Conservation (phyloP, 1,284 basidiomycete genomes). For the Wolfiporia cocos region DNA sequence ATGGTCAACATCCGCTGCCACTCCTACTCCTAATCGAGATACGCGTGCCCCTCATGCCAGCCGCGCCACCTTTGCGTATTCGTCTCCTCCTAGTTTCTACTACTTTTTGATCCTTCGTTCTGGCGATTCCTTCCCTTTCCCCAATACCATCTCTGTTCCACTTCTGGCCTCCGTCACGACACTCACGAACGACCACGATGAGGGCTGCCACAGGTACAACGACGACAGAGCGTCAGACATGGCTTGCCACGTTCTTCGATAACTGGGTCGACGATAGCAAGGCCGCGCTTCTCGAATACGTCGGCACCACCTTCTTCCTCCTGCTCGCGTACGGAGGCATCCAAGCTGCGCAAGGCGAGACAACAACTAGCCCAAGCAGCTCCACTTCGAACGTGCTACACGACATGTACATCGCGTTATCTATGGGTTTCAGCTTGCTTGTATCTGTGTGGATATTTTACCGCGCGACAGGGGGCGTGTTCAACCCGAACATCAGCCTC, state of each 20-base stretch:
- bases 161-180: no score
- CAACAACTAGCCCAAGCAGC: constrained; percentile 17
- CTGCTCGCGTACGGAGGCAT: constrained; percentile 55
- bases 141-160: no score
- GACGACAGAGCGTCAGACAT: no score
- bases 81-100: no score
- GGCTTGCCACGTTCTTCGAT: constrained; percentile 8
- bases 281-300: constrained; percentile 47
- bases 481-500: constrained; percentile 67
- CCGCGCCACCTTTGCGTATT: background rate
- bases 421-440: constrained; percentile 63
- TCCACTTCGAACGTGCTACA: constrained; percentile 33
- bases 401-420: constrained; percentile 52
- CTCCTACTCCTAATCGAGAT: background rate
- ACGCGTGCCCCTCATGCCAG: no score
- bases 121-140: no score
- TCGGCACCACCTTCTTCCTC: constrained; percentile 57
- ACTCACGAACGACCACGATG: no score
- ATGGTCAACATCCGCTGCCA: background rate
- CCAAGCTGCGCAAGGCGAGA: constrained; percentile 35
- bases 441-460: constrained; percentile 73
- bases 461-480: constrained; percentile 63
- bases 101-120: no score
- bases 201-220: no score
- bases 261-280: constrained; percentile 29